Base-by-base conservation (phyloP, 2,329 filamentous ascomycete genomes). In the Tolypocladium ophioglossoides region DNA sequence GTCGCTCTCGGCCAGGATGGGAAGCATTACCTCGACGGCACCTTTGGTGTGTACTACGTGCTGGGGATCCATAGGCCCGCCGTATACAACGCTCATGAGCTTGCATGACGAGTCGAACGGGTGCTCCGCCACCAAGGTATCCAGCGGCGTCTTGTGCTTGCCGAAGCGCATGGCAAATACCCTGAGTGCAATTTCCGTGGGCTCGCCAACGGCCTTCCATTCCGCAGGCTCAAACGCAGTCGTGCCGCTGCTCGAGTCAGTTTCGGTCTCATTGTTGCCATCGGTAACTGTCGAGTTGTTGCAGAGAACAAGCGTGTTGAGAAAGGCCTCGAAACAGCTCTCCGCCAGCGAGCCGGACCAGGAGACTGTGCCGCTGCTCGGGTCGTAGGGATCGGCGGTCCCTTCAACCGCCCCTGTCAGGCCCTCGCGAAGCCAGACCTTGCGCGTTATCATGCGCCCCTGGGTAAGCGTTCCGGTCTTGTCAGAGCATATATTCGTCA, bases 81-180 rank as follows among this genome's bases (percentile, higher is more conserved):
- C 66, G 46, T 85, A 87, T 32, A 88, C 78, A 50, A 89, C 85
- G 39, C 83, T 85, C 86, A 89, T 89, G 55, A 84, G 79, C 72
- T 89, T 89, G 68, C 85, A 80, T 39, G 81, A 80, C 0, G 85
- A 88, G 65, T 89, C 85, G 62, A 89, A 89, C 2, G 85, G 85
- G 53, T 85, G 85, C 62, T 89, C 86, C 1, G 81, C 78, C 11
- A 86, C 62, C 47, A 84, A 70, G 40, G 70, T 67, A 54, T 76
- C 74, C 27, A 65, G 61, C n/a, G 68, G 68, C 24, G 67, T 64
- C 63, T 77, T 78, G 52, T 72, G 75, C 56, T 77, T 75, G 34
- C 77, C 75, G 60, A 88, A 88, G 20, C 86, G 81, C 71, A 84
- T 83, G 49, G 85, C 84, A 57, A 89, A 85, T 11, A 89, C 85